Base-by-base conservation (phyloP, 1,284 basidiomycete genomes). In the Anthracocystis setariae region DNA sequence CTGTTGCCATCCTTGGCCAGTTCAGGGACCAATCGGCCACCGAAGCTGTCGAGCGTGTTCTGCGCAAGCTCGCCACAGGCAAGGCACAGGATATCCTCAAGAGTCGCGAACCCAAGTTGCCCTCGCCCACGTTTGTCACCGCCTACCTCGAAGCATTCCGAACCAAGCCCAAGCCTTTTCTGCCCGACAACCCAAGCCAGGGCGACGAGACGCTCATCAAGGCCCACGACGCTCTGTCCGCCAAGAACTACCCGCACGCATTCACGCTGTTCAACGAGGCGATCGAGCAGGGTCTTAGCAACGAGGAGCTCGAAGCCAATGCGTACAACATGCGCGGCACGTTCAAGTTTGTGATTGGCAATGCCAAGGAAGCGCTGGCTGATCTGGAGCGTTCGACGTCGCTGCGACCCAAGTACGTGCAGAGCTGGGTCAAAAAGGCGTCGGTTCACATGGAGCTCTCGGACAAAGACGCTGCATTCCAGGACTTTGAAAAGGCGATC, bases 71-170 rank as follows among this genome's bases (percentile, higher is more conserved):
- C 35, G 88, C 94, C 0, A 85, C 87, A 0, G 85, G 89, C 78
- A 90, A 91, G 82, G 91, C 92, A 0, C 84, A 88, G 33, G 87
- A 90, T 58, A 90, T 92, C 55, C 84, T 94, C 23, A 82, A 86
- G 88, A 88, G 86, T 18, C 90, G 95, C 42, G 91, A 92, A 84
- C 91, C 90, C 8, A 89, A 90, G 67, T 86, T 98, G 38, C 95
- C 94, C 18, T 93, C 93, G 23, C 89, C 89, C 72, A 95, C 92
- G 2, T 98, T 98, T 84, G 92, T 97, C 74, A 91, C 91, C 13
- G 92, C 94, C 2, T 98, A 98, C 86, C 92, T 98, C 80, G 91
- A 94, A 66, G 95, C 96, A 10, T 98, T 98, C 91, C 90, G 95
- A 73, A 86, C 90, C 65, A 90, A 90, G 63, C 84, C 90, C 17